Base-by-base conservation (phyloP, 805 yeast genomes). In the Myxozyma kluyveri region DNA sequence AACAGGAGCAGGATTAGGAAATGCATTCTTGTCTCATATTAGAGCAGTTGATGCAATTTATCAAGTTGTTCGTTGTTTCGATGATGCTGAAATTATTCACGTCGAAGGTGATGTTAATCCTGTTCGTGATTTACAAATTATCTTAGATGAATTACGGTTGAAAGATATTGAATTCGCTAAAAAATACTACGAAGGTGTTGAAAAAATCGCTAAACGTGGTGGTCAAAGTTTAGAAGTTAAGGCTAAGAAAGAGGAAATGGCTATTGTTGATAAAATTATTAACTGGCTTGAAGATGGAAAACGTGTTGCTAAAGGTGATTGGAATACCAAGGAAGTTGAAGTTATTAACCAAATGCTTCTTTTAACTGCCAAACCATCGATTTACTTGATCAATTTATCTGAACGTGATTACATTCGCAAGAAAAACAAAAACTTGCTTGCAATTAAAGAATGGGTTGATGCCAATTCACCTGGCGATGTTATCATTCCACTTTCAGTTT, bases 41-140 rank as follows among this genome's bases (percentile, higher is more conserved):
- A 82, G 98, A 73, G 93, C 96, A 44, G 99, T 93, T 51, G 99
- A 93, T 79, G 96, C 97, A 58, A 84, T 93, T 61, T 93, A 86
- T 75, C 98, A 93, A 75, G 96, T 93, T 60, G 98, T 93, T 45
- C 84, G 99, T 74, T 87, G 96, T 73, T 93, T 93, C 67, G 96
- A 89, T 68, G 99, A 93, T 72, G 95, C 96, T 35, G 99, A 93
- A 69, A 93, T 93, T 65, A 89, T 90, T 64, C 99, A 93, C 74
- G 86, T 93, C 65, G 96, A 89, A 74, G 93, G 93, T 69, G 96
- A 90, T 65, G 99, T 93, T 57, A 83, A 93, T 73, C 99, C 99
- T 59, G 83, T 81, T 46, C 87, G 96, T 69, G 99, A 93, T 74
- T 80, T 93, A 73, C 93, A 87, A 61, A 91, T 93, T 69, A 88